A percentile compares a stretch with the other conserved stretches of the same genome.
phyloP scores from a whole-genome alignment of 1,284 basidiomycete genomes.

The Golubevia pallescens region DNA sequence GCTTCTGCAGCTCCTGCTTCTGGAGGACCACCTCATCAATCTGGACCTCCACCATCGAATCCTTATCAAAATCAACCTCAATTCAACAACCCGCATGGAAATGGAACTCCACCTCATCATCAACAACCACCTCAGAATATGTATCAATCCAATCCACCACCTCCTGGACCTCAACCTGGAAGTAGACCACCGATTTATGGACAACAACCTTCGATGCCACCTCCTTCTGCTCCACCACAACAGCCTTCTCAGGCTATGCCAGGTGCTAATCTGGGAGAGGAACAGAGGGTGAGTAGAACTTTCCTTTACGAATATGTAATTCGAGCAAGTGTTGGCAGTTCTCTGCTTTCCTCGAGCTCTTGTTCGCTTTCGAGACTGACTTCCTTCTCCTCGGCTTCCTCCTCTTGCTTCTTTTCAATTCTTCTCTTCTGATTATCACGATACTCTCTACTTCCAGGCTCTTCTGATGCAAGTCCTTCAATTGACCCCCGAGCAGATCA shows the following conservation, averaged over 20 bases:
- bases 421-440: neutral
- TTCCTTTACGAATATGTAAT: too few relatives aligned
- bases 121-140: too few relatives aligned
- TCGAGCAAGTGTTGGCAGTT: too few relatives aligned
- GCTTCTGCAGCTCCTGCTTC: too few relatives aligned
- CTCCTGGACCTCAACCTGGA: too few relatives aligned
- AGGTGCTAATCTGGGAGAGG: constrained; percentile 57
- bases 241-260: constrained; percentile 43
- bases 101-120: too few relatives aligned
- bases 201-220: constrained; percentile 40
- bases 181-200: neutral
- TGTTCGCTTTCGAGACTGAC: too few relatives aligned
- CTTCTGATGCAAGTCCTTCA: constrained; percentile 75
- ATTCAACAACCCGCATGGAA: too few relatives aligned
- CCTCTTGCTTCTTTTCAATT: neutral
- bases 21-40: too few relatives aligned
- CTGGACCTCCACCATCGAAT: too few relatives aligned
- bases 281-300: constrained; percentile 65
- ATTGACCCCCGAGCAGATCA: constrained; percentile 85
- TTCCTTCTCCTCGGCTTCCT: neutral
- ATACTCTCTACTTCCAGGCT: constrained; percentile 21
- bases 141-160: too few relatives aligned
- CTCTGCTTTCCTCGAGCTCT: constrained; percentile 14
- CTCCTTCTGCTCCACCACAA: constrained; percentile 29
- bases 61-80: too few relatives aligned